Evolutionary conservation across 768 basidiomycete species (phyloP).

Genomic region (Rhodotorula diobovata): DNA sequence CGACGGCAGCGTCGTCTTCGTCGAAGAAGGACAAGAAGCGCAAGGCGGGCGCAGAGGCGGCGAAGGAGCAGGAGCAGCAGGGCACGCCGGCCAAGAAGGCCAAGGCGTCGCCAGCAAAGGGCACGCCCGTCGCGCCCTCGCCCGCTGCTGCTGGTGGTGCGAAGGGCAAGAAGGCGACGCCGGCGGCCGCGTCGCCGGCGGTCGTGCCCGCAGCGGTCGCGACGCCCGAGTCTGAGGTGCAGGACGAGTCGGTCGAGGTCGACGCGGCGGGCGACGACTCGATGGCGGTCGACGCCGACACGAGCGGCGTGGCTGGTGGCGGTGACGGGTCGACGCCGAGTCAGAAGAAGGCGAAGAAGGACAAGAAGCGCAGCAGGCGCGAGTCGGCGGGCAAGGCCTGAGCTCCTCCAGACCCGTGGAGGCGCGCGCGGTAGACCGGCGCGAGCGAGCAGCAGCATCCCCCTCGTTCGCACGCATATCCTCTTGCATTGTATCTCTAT

Average conservation of each 20-base stretch:
- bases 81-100: slow-evolving; percentile 6
- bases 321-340: slow-evolving; percentile 7
- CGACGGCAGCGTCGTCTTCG: slow-evolving; percentile 12
- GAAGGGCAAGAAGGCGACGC: slow-evolving; percentile 41
- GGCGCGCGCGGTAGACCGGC: too few species aligned
- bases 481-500: too few species aligned
- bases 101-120: neutral
- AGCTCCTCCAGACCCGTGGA: too few species aligned
- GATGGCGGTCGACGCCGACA: slow-evolving; percentile 1
- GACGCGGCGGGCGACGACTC: slow-evolving; percentile 11
- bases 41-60: slow-evolving; percentile 1
- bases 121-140: neutral
- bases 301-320: neutral
- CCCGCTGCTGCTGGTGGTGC: too few species aligned
- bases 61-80: neutral
- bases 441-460: too few species aligned
- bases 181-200: neutral
- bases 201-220: neutral
- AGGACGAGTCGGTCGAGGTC: slow-evolving; percentile 30
- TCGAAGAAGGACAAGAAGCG: slow-evolving; percentile 37
- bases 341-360: slow-evolving; percentile 27
- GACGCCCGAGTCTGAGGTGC: slow-evolving; percentile 17
- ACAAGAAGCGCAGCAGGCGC: slow-evolving; percentile 26
- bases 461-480: too few species aligned
- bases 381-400: slow-evolving; percentile 15